These are phyloP conservation scores for Striga asiatica DNA, from an alignment of 257 asterid genomes.

Conservation along the genomic window DNA sequence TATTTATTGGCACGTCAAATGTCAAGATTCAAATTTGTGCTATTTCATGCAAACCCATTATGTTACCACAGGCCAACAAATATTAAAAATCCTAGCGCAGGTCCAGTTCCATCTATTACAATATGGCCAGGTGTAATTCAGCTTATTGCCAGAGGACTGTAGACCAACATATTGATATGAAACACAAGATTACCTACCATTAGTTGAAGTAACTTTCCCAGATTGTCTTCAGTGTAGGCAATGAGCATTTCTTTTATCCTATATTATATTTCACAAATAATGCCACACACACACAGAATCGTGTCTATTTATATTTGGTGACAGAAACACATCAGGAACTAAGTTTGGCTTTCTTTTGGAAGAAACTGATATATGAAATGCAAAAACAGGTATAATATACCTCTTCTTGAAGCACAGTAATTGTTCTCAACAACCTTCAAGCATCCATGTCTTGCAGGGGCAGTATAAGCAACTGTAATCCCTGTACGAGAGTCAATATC, in stretches of 20 bases:
- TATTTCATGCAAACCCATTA: slow-evolving; percentile 3
- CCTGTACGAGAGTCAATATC: slow-evolving; percentile 37
- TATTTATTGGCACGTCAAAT: neutral
- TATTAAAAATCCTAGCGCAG: neutral
- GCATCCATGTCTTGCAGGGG: slow-evolving; percentile 79
- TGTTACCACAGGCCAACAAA: neutral
- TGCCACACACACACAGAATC: neutral
- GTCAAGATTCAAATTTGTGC: neutral
- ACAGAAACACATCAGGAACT: neutral
- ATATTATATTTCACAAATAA: slow-evolving; percentile 1
- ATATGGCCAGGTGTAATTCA: neutral
- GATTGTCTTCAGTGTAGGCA: neutral
- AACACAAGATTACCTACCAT: neutral
- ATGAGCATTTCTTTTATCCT: slow-evolving; percentile 3
- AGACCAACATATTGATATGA: neutral
- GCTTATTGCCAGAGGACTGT: neutral
- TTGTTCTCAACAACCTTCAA: slow-evolving; percentile 88
- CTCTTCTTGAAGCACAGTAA: slow-evolving; percentile 88
- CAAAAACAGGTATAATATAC: slow-evolving; percentile 24
- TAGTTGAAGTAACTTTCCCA: neutral
- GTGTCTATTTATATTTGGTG: neutral
- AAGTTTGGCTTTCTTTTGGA: slow-evolving; percentile 1
- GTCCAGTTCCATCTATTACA: neutral
- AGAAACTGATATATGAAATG: slow-evolving; percentile 7
- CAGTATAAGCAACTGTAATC: slow-evolving; percentile 54